Conservation (phyloP, 345 rosid genomes). For the Physaria fendleri region DNA sequence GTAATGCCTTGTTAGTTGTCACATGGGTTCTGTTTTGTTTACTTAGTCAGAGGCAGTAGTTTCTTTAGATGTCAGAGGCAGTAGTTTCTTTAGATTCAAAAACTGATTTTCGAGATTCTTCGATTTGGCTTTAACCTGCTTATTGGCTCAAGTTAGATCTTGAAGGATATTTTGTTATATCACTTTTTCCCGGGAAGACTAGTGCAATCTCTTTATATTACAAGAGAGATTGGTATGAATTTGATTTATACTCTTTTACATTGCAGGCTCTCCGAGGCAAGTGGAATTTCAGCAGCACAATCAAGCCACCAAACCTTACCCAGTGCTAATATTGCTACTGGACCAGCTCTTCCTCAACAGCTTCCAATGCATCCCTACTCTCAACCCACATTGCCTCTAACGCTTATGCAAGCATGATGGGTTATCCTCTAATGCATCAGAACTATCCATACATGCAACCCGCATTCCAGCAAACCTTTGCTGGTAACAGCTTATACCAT, state of each 20-base stretch:
- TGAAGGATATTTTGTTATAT: neutral
- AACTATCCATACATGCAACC: conserved; percentile 83
- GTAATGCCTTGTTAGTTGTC: neutral
- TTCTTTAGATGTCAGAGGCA: too few species aligned
- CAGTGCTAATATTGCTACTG: conserved; percentile 53
- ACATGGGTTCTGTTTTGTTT: neutral
- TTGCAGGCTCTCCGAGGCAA: conserved; percentile 55
- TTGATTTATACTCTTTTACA: neutral
- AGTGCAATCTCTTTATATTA: neutral
- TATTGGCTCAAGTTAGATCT: neutral
- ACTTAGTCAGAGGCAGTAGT: neutral
- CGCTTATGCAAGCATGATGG: conserved; percentile 74
- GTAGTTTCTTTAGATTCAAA: neutral
- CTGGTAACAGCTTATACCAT: conserved; percentile 69
- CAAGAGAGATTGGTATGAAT: neutral
- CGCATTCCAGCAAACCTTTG: conserved; percentile 72
- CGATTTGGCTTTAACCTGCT: neutral
- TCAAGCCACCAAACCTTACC: conserved; percentile 53
- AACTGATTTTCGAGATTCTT: neutral
- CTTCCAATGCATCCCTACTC: conserved; percentile 79
- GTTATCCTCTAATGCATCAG: conserved; percentile 82
- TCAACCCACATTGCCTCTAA: conserved; percentile 72
- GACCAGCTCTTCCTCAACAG: conserved; percentile 75
- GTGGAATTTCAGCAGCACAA: conserved; percentile 49
- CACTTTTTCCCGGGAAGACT: neutral